phyloP scores from a whole-genome alignment of 192 early-diverging fungal genomes.

The Neocallimastix lanati region DNA sequence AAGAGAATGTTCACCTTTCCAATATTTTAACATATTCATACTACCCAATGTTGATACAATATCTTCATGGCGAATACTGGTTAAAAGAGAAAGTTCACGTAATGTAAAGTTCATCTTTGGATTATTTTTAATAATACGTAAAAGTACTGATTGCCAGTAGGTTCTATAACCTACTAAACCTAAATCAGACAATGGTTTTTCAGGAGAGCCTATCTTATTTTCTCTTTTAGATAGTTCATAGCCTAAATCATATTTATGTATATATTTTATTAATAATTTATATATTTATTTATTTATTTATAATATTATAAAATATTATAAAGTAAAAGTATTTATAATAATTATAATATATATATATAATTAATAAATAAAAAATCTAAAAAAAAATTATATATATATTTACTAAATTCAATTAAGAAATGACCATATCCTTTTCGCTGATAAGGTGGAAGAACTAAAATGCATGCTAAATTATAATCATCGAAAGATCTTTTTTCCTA shows the following conservation, averaged over 20 bases:
- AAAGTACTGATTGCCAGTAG: slow-evolving; percentile 64
- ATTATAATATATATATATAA: too few species aligned
- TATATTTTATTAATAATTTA: not conserved
- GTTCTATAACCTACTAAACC: slow-evolving; percentile 60
- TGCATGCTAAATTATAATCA: slow-evolving; percentile 77
- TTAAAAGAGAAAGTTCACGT: slow-evolving; percentile 34
- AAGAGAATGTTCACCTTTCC: slow-evolving; percentile 12
- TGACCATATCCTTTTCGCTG: slow-evolving; percentile 72
- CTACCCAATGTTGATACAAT: slow-evolving; percentile 55
- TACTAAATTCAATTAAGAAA: slow-evolving; percentile 80
- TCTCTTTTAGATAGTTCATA: slow-evolving; percentile 61
- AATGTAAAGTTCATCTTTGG: slow-evolving; percentile 12
- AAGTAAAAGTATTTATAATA: too few species aligned
- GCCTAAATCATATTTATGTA: slow-evolving; percentile 17
- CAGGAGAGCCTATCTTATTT: slow-evolving; percentile 59
- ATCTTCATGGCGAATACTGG: slow-evolving; percentile 66
- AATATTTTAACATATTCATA: slow-evolving; percentile 35
- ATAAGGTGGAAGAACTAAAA: slow-evolving; percentile 68
- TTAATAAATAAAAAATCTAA: too few species aligned
- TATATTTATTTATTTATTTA: not conserved
- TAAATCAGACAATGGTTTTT: slow-evolving; percentile 71
- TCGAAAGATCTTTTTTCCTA: slow-evolving; percentile 73
- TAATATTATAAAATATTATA: not conserved
- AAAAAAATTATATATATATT: too few species aligned
- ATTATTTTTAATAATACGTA: slow-evolving; percentile 15